Evolutionary conservation across 805 yeast species (phyloP).

Genomic region (Saturnispora zaruensis): DNA sequence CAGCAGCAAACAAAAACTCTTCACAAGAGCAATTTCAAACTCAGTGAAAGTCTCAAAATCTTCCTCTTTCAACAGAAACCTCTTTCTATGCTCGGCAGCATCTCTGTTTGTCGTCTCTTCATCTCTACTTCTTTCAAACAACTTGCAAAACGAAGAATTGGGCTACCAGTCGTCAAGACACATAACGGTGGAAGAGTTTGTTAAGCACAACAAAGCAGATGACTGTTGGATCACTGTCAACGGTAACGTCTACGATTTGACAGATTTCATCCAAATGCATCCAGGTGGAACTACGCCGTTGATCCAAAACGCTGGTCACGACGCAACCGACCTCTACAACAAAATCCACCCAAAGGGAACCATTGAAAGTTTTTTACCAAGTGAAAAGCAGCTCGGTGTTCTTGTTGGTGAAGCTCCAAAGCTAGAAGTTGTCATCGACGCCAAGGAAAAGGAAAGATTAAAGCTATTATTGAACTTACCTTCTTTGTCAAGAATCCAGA

Average conservation of each 20-base stretch:
- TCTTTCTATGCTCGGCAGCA: background rate
- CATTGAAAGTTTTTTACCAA: conserved; percentile 50
- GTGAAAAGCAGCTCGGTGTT: conserved; percentile 55
- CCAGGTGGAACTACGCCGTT: conserved; percentile 46
- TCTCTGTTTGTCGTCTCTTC: background rate
- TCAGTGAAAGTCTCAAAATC: background rate
- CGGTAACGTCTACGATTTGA: conserved; percentile 73
- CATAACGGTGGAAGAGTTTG: conserved; percentile 31
- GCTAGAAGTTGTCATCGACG: conserved; percentile 30
- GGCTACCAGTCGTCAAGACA: conserved; percentile 7
- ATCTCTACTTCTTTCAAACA: background rate
- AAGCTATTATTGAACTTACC: conserved; percentile 49
- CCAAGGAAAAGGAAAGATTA: conserved; percentile 36
- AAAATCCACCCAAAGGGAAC: conserved; percentile 89
- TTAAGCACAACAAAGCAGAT: conserved; percentile 44
- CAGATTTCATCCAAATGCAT: conserved; percentile 39
- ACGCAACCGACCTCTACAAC: conserved; percentile 62
- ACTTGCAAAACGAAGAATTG: conserved; percentile 5
- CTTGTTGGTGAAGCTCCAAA: conserved; percentile 29
- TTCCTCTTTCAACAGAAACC: background rate
- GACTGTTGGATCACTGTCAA: conserved; percentile 84
- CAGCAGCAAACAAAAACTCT: background rate
- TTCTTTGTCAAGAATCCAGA: conserved; percentile 60
- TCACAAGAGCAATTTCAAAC: conserved; percentile 1
- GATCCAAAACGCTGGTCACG: conserved; percentile 40